Percentiles rank a stretch among this genome's conserved stretches.
These are phyloP conservation scores for Castanopsis chinensis DNA, from an alignment of 306 rosid genomes.

Conservation along the genomic window DNA sequence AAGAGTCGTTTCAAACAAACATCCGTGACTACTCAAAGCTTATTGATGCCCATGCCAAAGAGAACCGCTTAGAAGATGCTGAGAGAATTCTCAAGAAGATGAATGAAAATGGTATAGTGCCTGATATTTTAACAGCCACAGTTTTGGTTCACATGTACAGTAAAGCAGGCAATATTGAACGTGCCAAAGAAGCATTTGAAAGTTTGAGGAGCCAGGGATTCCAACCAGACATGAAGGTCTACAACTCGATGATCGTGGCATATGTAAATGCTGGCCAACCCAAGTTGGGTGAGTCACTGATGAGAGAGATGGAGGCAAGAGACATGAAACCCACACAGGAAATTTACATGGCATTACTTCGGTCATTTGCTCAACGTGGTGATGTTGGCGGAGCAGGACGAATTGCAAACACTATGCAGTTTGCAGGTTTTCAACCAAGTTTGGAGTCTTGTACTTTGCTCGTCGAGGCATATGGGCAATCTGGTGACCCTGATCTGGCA, in stretches of 20 bases:
- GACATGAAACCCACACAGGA: slow-evolving; percentile 56
- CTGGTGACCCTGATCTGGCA: slow-evolving; percentile 51
- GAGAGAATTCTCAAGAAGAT: slow-evolving; percentile 73
- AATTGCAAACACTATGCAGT: slow-evolving; percentile 53
- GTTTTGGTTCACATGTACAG: slow-evolving; percentile 73
- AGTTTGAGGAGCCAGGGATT: slow-evolving; percentile 61
- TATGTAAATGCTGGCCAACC: slow-evolving; percentile 62
- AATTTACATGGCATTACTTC: slow-evolving; percentile 68
- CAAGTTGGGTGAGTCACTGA: slow-evolving; percentile 35
- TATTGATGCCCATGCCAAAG: slow-evolving; percentile 65
- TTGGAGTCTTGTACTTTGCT: slow-evolving; percentile 64
- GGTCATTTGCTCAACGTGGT: slow-evolving; percentile 46
- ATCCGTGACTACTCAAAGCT: slow-evolving; percentile 74
- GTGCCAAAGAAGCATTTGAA: slow-evolving; percentile 63
- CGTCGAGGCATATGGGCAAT: slow-evolving; percentile 52
- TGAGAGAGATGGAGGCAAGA: slow-evolving; percentile 69
- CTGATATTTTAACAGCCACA: slow-evolving; percentile 54
- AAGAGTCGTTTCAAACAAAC: slow-evolving; percentile 74
- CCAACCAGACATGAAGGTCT: slow-evolving; percentile 61
- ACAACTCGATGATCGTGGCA: slow-evolving; percentile 68
- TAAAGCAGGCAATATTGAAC: slow-evolving; percentile 66
- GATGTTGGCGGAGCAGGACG: slow-evolving; percentile 42
- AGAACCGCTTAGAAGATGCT: slow-evolving; percentile 56
- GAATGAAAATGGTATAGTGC: slow-evolving; percentile 55
- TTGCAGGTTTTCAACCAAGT: slow-evolving; percentile 52